Evolutionary conservation across 2,329 filamentous ascomycete species (phyloP), one percentile per base, ranked within the genome.

Genomic region (Xylariales sp.): DNA sequence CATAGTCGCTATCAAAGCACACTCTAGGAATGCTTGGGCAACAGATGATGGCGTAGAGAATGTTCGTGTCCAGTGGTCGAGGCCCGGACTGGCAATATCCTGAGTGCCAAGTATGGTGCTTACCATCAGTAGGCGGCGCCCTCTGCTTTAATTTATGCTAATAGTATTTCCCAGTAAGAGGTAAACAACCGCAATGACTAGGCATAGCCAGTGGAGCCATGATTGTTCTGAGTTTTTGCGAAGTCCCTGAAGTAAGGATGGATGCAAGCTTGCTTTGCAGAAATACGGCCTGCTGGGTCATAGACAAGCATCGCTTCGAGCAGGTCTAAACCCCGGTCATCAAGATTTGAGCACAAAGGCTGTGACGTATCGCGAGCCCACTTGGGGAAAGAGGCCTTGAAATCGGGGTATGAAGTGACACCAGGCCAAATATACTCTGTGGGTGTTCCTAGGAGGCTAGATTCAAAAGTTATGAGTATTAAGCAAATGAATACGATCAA

Each of bases 401-500:
- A 97, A 80, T 97, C 94, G 49, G 94, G 94, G 83, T 97, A 97
- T 7, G 92, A 94, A n/a, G 93, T 96, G 66, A 97, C 93, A 68
- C 94, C 94, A 39, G 94, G 94, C 94, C 94, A 97, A 66, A 89
- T 85, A 7, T 89, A 85, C 78, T 97, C 94, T 62, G 89, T 89
- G 3, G 94, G 94, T 3, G 94, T 97, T 72, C 94, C 93, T 46
- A 97, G 88, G 43, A 93, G 81, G 67, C 90, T 92, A 64, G 3
- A 45, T 56, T 0, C 2, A 14, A 28, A 55, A 64, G 7, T 8
- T 56, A 48, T 71, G 6, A 69, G 66, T 52, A n/a, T 18, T 8
- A 10, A 9, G 28, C 10, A 34, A 48, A 34, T 7, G 12, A 43
- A 10, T 50, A 50, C 7, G 10, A 54, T 18, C n/a, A 10, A 14